Percentiles rank a stretch among this genome's conserved stretches.
Evolutionary conservation across 179 eudicot species (phyloP).

Genomic region (Spergularia azorica): DNA sequence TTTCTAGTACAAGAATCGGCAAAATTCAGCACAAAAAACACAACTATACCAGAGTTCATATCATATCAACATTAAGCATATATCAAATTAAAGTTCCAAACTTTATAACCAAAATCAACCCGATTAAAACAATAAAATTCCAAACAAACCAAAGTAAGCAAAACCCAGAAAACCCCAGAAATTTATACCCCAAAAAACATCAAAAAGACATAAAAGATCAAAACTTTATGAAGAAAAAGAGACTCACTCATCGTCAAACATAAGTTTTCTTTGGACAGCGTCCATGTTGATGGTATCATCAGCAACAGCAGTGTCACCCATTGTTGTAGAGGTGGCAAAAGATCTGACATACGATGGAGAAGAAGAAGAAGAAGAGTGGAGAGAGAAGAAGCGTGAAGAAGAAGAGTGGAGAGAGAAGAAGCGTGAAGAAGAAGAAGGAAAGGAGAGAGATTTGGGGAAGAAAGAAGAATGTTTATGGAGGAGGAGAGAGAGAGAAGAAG

Average conservation of each 20-base stretch:
- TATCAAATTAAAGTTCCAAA: background rate
- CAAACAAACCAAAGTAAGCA: background rate
- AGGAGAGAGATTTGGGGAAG: constrained; percentile 11
- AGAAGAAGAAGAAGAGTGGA: constrained; percentile 20
- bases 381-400: constrained; percentile 15
- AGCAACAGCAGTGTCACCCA: constrained; percentile 41
- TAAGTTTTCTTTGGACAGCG: constrained; percentile 85
- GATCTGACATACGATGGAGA: constrained; percentile 18
- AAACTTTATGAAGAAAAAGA: background rate
- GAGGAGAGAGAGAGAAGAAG: constrained; percentile 16
- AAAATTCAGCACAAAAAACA: background rate
- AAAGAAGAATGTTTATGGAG: background rate
- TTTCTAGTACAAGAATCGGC: background rate
- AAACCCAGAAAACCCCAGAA: constrained; percentile 12
- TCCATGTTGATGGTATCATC: constrained; percentile 67
- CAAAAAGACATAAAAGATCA: background rate
- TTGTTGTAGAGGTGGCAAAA: constrained; percentile 12
- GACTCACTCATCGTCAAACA: constrained; percentile 94
- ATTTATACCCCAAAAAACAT: background rate
- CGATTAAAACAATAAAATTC: background rate
- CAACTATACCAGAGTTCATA: background rate
- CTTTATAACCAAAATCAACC: background rate
- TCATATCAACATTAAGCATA: background rate
- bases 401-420: constrained; percentile 19
- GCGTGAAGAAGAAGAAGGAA: background rate